phyloP scores from a whole-genome alignment of 108 stramenopile species.

The Cyclotella sp. region DNA sequence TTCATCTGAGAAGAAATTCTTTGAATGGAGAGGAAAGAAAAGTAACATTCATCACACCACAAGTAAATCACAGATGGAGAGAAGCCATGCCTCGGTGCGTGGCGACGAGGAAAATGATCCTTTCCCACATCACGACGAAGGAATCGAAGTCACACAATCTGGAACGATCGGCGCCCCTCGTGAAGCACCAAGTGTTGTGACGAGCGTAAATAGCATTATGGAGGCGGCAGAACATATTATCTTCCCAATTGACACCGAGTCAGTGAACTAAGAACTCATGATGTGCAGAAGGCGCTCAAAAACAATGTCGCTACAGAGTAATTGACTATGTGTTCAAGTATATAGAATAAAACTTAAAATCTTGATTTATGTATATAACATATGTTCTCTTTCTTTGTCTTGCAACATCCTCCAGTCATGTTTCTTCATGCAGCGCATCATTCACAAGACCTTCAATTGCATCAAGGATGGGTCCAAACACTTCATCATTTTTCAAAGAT shows the following conservation, averaged over 20 bases:
- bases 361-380: no score
- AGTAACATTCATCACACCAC: not conserved
- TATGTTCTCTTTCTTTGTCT: no score
- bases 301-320: no score
- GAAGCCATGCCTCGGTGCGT: not conserved
- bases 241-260: conserved; percentile 2
- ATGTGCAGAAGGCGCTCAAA: not conserved
- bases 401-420: no score
- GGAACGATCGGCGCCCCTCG: not conserved
- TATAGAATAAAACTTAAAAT: no score
- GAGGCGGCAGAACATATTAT: conserved; percentile 6
- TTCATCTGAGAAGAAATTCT: conserved; percentile 4
- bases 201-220: not conserved
- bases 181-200: not conserved
- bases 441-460: conserved; percentile 17
- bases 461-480: conserved; percentile 20
- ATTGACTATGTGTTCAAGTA: no score
- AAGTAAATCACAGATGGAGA: not conserved
- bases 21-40: conserved; percentile 20
- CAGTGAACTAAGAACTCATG: not conserved
- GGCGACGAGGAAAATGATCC: not conserved
- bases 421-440: not conserved
- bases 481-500: conserved; percentile 2
- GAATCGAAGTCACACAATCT: not conserved
- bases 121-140: not conserved